Conservation (phyloP, 768 basidiomycete species). For the Leccinum disarticulatum region DNA sequence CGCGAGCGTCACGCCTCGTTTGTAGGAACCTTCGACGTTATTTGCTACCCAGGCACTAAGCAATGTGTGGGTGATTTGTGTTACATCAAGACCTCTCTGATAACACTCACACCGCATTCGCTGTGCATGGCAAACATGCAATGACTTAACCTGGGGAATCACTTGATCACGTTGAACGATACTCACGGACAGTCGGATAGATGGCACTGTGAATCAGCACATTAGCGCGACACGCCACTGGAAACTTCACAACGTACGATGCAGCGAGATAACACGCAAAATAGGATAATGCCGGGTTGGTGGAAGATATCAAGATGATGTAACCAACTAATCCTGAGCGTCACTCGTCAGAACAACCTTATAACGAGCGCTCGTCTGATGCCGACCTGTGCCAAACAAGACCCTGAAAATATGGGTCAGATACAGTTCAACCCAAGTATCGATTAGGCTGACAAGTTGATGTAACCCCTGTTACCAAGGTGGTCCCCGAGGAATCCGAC, state of each 20-base stretch:
- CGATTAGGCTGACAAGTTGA: conserved; percentile 52
- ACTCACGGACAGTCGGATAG: conserved; percentile 48
- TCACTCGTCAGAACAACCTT: conserved; percentile 3
- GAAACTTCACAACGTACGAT: conserved; percentile 46
- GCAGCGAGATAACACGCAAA: conserved; percentile 72
- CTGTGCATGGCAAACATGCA: conserved; percentile 21
- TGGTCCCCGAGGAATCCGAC: conserved; percentile 66
- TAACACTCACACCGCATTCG: conserved; percentile 49
- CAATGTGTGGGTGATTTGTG: conserved; percentile 1
- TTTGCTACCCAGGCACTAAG: conserved; percentile 67
- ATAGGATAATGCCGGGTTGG: conserved; percentile 62
- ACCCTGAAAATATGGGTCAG: conserved; percentile 21
- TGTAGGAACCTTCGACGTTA: conserved; percentile 74
- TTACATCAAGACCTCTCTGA: conserved; percentile 9
- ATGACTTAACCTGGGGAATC: not conserved
- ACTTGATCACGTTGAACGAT: not conserved
- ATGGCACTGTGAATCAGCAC: conserved; percentile 34
- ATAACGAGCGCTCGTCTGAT: not conserved
- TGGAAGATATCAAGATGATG: conserved; percentile 63
- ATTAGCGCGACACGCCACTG: conserved; percentile 1
- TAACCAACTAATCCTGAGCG: conserved; percentile 53
- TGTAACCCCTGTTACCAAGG: conserved; percentile 51
- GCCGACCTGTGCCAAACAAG: conserved; percentile 34
- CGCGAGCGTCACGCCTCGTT: conserved; percentile 66
- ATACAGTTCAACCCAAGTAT: not conserved